These are phyloP conservation scores for Lactifluus piperatus DNA, from an alignment of 768 basidiomycete genomes.

Conservation along the genomic window DNA sequence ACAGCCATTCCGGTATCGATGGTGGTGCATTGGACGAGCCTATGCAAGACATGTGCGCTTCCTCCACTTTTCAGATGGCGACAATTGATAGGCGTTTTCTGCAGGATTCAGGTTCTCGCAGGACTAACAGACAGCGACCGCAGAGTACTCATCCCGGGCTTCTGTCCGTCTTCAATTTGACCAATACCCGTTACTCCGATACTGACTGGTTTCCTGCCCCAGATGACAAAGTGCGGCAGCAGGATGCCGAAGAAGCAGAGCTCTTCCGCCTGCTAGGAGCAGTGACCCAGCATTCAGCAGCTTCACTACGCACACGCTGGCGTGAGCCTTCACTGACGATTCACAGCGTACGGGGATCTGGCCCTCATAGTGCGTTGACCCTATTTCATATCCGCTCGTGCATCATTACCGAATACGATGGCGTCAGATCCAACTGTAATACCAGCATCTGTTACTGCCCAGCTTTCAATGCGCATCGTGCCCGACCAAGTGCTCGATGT, in stretches of 20 bases:
- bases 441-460: slow-evolving; percentile 72
- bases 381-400: background rate
- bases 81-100: background rate
- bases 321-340: slow-evolving; percentile 85
- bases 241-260: slow-evolving; percentile 56
- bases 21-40: slow-evolving; percentile 86
- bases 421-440: slow-evolving; percentile 76
- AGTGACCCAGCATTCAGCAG: slow-evolving; percentile 58
- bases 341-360: slow-evolving; percentile 77
- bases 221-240: slow-evolving; percentile 73
- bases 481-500: slow-evolving; percentile 81
- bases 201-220: background rate
- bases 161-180: slow-evolving; percentile 46
- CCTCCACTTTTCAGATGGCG: background rate
- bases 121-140: slow-evolving; percentile 52
- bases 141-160: slow-evolving; percentile 63
- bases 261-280: slow-evolving; percentile 61
- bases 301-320: slow-evolving; percentile 73
- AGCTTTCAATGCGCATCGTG: slow-evolving; percentile 86
- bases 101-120: slow-evolving; percentile 69
- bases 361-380: slow-evolving; percentile 55
- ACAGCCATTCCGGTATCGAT: slow-evolving; percentile 90
- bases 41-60: slow-evolving; percentile 79
- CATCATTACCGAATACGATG: background rate
- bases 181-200: background rate